Evolutionary conservation across 768 basidiomycete species (phyloP).

Genomic region (Gloeopeniophorella convolvens): DNA sequence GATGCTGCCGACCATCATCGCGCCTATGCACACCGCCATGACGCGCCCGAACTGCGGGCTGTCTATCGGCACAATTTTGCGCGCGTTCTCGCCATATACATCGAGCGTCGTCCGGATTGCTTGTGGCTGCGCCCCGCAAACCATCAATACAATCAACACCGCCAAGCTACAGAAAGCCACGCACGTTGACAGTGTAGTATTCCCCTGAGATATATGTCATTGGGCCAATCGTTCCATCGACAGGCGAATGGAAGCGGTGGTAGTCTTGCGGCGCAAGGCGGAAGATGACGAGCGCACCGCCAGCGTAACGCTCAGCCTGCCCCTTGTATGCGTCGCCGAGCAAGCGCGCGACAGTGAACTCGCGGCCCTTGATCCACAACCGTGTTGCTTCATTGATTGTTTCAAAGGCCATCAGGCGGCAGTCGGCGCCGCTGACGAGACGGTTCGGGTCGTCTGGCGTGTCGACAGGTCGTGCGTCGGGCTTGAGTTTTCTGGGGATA

Average conservation of each 20-base stretch:
- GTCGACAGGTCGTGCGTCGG: constrained; percentile 70
- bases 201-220: constrained; percentile 85
- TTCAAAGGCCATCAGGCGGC: constrained; percentile 92
- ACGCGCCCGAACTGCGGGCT: constrained; percentile 86
- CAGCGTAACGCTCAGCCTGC: constrained; percentile 62
- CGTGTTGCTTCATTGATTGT: constrained; percentile 78
- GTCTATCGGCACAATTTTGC: constrained; percentile 90
- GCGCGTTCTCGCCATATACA: constrained; percentile 90
- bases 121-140: constrained; percentile 54
- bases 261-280: constrained; percentile 92
- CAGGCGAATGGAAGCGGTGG: constrained; percentile 87
- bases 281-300: constrained; percentile 86
- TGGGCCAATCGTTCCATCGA: constrained; percentile 75
- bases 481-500: constrained; percentile 72
- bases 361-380: constrained; percentile 96
- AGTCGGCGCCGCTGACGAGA: constrained; percentile 89
- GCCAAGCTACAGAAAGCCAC: no score
- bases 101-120: constrained; percentile 87
- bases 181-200: constrained; percentile 92
- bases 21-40: constrained; percentile 87
- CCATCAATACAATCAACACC: no score
- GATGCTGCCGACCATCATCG: constrained; percentile 95
- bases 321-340: constrained; percentile 73
- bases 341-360: constrained; percentile 76
- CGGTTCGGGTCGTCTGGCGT: constrained; percentile 66